These are phyloP conservation scores for Thuidium tamariscinum DNA, from an alignment of 225 moss, liverwort and hornwort species.

Conservation along the genomic window DNA sequence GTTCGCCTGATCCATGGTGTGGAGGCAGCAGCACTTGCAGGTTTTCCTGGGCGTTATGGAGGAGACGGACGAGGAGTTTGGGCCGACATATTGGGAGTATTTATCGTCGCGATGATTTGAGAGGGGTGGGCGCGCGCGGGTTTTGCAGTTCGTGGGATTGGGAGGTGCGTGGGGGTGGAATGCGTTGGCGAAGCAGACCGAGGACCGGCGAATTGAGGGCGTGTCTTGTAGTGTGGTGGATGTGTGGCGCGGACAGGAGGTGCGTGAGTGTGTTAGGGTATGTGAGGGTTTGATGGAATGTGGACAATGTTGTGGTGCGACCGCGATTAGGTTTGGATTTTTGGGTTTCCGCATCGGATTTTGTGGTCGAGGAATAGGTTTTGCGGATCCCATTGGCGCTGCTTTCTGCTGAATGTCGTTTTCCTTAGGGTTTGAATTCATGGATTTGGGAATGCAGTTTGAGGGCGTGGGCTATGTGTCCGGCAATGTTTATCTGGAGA, in stretches of 20 bases:
- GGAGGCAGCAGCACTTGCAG: neutral
- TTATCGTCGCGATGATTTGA: neutral
- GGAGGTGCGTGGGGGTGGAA: neutral
- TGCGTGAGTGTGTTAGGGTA: conserved; percentile 2
- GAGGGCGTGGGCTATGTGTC: neutral
- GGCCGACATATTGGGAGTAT: neutral
- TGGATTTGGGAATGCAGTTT: neutral
- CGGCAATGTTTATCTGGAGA: neutral
- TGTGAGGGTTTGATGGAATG: neutral
- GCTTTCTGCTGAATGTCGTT: neutral
- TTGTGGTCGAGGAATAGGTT: neutral
- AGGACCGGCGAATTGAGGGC: neutral
- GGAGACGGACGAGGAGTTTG: neutral
- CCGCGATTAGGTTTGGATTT: neutral
- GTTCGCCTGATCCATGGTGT: neutral
- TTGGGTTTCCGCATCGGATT: neutral
- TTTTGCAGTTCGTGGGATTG: neutral
- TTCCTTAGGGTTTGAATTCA: neutral
- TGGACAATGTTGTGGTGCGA: neutral
- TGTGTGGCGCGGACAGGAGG: neutral
- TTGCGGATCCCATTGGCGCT: neutral
- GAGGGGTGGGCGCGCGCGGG: neutral
- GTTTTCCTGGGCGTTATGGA: neutral
- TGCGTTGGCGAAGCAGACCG: neutral
- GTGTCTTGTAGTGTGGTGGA: neutral